Percentiles rank a stretch among this genome's conserved stretches.
phyloP scores from a whole-genome alignment of 371 early-diverging fungal species.

The Blastocladiella emersonii region DNA sequence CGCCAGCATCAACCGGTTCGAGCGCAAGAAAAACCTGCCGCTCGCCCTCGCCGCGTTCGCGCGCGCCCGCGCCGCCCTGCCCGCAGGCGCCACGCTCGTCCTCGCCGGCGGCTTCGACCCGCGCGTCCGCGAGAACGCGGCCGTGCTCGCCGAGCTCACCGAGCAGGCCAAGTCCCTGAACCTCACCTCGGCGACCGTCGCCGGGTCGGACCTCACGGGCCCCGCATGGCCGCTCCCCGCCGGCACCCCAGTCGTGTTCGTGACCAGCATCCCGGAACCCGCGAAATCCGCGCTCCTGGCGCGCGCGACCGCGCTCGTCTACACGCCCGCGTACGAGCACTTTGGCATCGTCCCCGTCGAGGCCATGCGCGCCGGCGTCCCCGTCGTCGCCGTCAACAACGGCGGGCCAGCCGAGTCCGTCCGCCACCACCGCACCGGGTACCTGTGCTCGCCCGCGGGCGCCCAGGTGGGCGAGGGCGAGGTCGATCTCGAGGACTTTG shows the following conservation, averaged over 20 bases:
- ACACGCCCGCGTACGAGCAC: conserved; percentile 89
- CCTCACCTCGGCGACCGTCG: conserved; percentile 20
- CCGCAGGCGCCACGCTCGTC: conserved; percentile 9
- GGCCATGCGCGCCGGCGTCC: conserved; percentile 76
- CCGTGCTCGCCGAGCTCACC: conserved; percentile 15
- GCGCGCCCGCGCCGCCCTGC: conserved; percentile 12
- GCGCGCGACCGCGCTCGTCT: conserved; percentile 48
- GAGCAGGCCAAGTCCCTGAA: conserved; percentile 28
- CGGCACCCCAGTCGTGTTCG: conserved; percentile 43
- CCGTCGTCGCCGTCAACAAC: conserved; percentile 73
- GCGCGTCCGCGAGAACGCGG: conserved; percentile 71
- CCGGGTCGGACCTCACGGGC: conserved; percentile 26
- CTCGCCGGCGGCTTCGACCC: conserved; percentile 63
- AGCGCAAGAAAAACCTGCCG: conserved; percentile 81
- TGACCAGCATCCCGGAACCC: conserved; percentile 73
- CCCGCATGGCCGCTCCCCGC: conserved; percentile 18
- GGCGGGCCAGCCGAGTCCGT: conserved; percentile 81
- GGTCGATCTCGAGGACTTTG: neutral
- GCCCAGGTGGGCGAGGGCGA: too few species aligned
- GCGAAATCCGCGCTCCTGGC: conserved; percentile 61
- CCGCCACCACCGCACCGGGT: conserved; percentile 57
- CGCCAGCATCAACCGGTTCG: conserved; percentile 82
- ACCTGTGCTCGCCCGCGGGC: neutral
- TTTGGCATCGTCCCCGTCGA: conserved; percentile 94
- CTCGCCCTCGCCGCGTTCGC: conserved; percentile 71